Base-by-base conservation (phyloP, 2,329 filamentous ascomycete species). In the Arthroderma sp. region DNA sequence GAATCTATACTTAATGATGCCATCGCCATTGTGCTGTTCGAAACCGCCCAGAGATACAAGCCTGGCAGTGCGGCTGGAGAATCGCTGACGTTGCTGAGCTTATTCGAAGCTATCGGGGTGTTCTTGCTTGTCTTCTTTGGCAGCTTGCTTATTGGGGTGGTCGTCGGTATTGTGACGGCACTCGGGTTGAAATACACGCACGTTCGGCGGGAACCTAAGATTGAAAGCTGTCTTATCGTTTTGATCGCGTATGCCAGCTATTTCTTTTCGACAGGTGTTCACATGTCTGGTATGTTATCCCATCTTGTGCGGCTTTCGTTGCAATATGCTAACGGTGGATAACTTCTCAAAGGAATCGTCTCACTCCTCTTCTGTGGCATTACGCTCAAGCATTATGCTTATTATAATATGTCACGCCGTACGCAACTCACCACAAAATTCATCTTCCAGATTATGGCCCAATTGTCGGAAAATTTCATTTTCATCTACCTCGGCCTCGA, bases 391-490 rank as follows among this genome's bases (percentile, higher is more conserved):
- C 91, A 98, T 62, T 98, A 98, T 59, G 91, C 91, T 50, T 98
- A 98, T 68, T 95, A 96, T 73, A 98, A 98, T 70, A 98, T 98
- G 91, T 98, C 91, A 29, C 81, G 91, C 40, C 82, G 91, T 50
- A 96, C 91, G 1, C 91, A 98, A 62, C 80, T 98, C 51, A 94
- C 91, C 10, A 98, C 91, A 43, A 98, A 98, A 64, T 98, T 94
- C 66, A 75, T 95, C 46, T 98, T 98, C 68, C 86, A 94, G 62
- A 82, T 94, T 50, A 81, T 93, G 55, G 86, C 91, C 3, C 91
- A 98, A 64, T 68, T 98, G 38, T 94, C 89, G 0, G 91, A 98
- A 67, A 98, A 98, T 65, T 98, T 98, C 62, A 98, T 98, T 65
- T 98, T 98, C 69, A 98, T 98, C 63, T 98, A 98, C 59, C 78